These are phyloP conservation scores for Botrytis galanthina DNA, from an alignment of 2,329 filamentous ascomycete genomes.

Conservation along the genomic window DNA sequence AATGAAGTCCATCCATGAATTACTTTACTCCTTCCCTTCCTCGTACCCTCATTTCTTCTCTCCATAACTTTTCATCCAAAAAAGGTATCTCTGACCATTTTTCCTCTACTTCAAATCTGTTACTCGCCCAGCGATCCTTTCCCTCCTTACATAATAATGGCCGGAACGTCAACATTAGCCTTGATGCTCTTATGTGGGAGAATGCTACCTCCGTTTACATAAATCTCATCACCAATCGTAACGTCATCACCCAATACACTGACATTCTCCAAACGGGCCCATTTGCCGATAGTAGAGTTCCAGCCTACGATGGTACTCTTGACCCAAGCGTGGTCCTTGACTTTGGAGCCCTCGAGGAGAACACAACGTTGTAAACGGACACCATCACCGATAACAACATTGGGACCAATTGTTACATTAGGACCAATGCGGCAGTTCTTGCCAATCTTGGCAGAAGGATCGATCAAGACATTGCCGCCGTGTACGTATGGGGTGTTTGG, in stretches of 20 bases:
- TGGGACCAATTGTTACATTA: conserved; percentile 93
- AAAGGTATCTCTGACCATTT: not conserved
- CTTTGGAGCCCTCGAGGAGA: conserved; percentile 81
- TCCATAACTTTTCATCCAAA: conserved; percentile 11
- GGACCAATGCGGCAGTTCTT: conserved; percentile 98
- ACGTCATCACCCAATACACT: conserved; percentile 98
- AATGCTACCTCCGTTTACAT: conserved; percentile 95
- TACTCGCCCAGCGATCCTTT: not conserved
- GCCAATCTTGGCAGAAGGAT: conserved; percentile 91
- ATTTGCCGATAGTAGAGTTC: conserved; percentile 94
- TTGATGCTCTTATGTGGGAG: conserved; percentile 99
- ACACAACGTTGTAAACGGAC: conserved; percentile 93
- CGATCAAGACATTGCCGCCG: conserved; percentile 93
- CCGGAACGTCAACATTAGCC: conserved; percentile 83
- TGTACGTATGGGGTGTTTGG: conserved; percentile 76
- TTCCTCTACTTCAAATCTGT: not conserved
- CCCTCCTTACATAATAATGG: conserved; percentile 61
- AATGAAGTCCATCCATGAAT: conserved; percentile 15
- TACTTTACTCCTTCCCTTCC: conserved; percentile 12
- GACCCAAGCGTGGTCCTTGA: conserved; percentile 98
- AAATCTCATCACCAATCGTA: conserved; percentile 95
- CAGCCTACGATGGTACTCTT: conserved; percentile 98
- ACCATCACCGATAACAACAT: conserved; percentile 89
- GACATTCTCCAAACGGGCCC: conserved; percentile 96
- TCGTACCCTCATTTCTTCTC: not conserved